These are phyloP conservation scores for Aciculosporium take DNA, from an alignment of 2,329 filamentous ascomycete genomes.

Conservation along the genomic window DNA sequence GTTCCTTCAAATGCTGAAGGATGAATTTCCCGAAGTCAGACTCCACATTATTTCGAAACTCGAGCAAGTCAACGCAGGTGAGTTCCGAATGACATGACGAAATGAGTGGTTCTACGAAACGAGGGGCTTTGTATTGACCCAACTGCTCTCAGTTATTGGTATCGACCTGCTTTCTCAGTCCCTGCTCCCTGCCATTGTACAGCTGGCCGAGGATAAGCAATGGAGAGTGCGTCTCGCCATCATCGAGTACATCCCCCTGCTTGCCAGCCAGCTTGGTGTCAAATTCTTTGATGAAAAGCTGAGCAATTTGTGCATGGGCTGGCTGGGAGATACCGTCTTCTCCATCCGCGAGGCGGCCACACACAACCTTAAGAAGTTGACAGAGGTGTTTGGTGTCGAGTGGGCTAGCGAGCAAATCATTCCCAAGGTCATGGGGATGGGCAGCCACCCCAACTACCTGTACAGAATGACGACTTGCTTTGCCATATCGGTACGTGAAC, in stretches of 20 bases:
- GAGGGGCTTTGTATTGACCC: too few relatives aligned
- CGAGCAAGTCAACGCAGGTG: slow-evolving; percentile 86
- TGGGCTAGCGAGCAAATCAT: slow-evolving; percentile 97
- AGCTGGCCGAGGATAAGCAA: slow-evolving; percentile 96
- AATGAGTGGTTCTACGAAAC: background rate
- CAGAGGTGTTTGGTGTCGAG: slow-evolving; percentile 94
- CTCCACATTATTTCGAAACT: slow-evolving; percentile 99
- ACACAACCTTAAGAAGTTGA: slow-evolving; percentile 94
- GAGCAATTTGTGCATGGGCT: slow-evolving; percentile 90
- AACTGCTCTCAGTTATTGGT: slow-evolving; percentile 58
- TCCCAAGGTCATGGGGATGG: slow-evolving; percentile 97
- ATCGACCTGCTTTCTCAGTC: slow-evolving; percentile 95
- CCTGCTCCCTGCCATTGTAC: slow-evolving; percentile 89
- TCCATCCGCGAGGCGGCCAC: slow-evolving; percentile 96
- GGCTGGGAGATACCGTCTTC: slow-evolving; percentile 96
- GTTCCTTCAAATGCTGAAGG: slow-evolving; percentile 99
- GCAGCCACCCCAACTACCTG: slow-evolving; percentile 93
- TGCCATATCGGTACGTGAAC: slow-evolving; percentile 70
- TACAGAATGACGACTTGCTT: slow-evolving; percentile 99
- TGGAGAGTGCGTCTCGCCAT: slow-evolving; percentile 96
- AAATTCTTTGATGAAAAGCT: slow-evolving; percentile 98
- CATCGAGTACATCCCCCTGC: slow-evolving; percentile 95
- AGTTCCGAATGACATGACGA: slow-evolving; percentile 23
- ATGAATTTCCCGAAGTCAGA: slow-evolving; percentile 94
- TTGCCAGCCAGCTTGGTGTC: slow-evolving; percentile 89